Evolutionary conservation across 495 filamentous ascomycete species (phyloP), one percentile per base, ranked within the genome.

Genomic region (Penicillium odoratum): DNA sequence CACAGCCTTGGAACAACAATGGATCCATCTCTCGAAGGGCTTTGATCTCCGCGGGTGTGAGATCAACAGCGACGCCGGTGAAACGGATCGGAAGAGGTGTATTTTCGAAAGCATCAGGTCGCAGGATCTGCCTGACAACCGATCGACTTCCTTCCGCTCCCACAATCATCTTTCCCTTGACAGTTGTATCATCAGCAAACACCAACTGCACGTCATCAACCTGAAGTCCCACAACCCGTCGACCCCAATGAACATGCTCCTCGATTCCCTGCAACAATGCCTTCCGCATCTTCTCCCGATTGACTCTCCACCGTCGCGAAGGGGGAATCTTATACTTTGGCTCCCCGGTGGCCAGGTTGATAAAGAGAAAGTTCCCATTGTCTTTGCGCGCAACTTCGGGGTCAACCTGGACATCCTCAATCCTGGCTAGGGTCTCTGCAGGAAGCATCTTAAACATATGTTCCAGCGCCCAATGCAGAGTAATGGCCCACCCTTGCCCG

Each of bases 401-500:
- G 53, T 84, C 75, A 13, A 84, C 80, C 52, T 81, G 77, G 2
- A 74, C 66, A 48, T 76, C 74, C 30, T 76, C 70, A n/a, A 86
- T 71, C 0, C 72, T 69, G 3, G 55, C 55, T 3, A 81, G 55
- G 13, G 81, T 67, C 7, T 78, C 64, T 10, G 75, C 63, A 0
- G 81, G 81, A 16, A 85, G 69, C 44, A 85, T 67, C 21, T 74
- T 55, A 3, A 71, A 66, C 56, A 86, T 68, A n/a, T 74, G 75
- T 5, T 77, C 64, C 7, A 84, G 68, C 7, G 78, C 78, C 80
- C 81, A 85, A 64, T 86, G 82, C 25, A 86, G 71, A 0, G 84
- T 85, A 33, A 87, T 76, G 16, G 79, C 83, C 83, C 82, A 87
- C 15, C 83, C 83, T 50, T 76, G 75, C 5, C 66, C 69, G 9